A percentile compares a stretch with the other conserved stretches of the same genome.
phyloP scores from a whole-genome alignment of 2,329 filamentous ascomycete species.

The Botrytis pseudocinerea region DNA sequence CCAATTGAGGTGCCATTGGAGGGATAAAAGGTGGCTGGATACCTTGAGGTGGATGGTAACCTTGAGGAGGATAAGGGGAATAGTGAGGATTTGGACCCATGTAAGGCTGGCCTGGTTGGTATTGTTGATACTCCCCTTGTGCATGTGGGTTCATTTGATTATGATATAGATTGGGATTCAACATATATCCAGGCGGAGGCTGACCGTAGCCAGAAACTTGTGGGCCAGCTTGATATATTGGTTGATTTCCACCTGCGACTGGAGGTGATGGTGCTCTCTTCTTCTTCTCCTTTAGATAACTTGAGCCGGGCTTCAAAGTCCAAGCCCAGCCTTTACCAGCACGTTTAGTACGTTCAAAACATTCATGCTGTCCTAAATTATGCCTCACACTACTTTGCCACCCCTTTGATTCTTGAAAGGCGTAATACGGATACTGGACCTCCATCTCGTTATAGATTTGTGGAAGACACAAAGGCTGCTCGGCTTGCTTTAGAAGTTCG shows the following conservation, averaged over 20 bases:
- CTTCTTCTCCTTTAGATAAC: slow-evolving; percentile 59
- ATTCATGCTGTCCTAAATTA: slow-evolving; percentile 57
- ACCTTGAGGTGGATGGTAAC: slow-evolving; percentile 22
- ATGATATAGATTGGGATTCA: slow-evolving; percentile 34
- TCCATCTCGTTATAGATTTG: slow-evolving; percentile 61
- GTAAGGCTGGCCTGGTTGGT: slow-evolving; percentile 32
- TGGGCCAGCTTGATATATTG: slow-evolving; percentile 36
- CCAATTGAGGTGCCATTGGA: slow-evolving; percentile 34
- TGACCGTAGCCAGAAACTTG: slow-evolving; percentile 27
- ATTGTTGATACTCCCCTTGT: slow-evolving; percentile 21
- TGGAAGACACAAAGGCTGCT: slow-evolving; percentile 55
- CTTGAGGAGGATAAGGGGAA: slow-evolving; percentile 17
- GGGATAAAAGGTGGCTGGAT: slow-evolving; percentile 26
- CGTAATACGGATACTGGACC: slow-evolving; percentile 58
- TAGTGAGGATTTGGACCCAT: slow-evolving; percentile 28
- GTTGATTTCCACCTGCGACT: slow-evolving; percentile 35
- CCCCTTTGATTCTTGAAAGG: slow-evolving; percentile 54
- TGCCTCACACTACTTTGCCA: slow-evolving; percentile 65
- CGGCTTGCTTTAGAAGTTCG: slow-evolving; percentile 54
- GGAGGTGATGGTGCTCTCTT: slow-evolving; percentile 45
- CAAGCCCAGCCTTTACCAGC: slow-evolving; percentile 59
- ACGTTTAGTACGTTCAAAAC: slow-evolving; percentile 55
- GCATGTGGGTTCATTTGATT: slow-evolving; percentile 31
- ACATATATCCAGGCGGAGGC: slow-evolving; percentile 28
- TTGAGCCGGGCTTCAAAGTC: slow-evolving; percentile 53